Conservation (phyloP, 2,329 filamentous ascomycete species). For the Trichoderma breve region DNA sequence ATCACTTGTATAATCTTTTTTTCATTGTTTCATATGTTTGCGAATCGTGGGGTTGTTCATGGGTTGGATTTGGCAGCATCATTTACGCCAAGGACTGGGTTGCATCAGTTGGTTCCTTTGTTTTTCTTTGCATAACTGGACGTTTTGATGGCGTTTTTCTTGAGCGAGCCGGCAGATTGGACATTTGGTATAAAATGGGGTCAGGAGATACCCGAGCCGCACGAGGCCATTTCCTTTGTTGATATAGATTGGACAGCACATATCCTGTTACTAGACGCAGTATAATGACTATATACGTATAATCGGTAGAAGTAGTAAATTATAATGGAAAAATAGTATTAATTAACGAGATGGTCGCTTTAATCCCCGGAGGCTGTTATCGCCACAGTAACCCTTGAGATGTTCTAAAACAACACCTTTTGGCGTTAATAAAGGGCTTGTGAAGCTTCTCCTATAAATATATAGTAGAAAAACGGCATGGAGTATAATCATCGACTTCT, state of each 20-base stretch:
- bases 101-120: background rate
- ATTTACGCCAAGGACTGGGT: background rate
- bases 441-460: background rate
- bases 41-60: background rate
- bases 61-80: background rate
- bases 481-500: background rate
- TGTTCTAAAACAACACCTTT: no score
- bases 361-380: background rate
- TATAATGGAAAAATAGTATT: background rate
- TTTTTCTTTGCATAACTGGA: conserved; percentile 9
- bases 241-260: conserved; percentile 15
- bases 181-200: background rate
- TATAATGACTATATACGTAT: conserved; percentile 3
- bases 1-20: background rate
- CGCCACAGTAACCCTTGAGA: no score
- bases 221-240: conserved; percentile 23
- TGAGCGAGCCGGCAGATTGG: conserved; percentile 6
- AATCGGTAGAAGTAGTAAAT: conserved; percentile 5
- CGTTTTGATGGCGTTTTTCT: conserved; percentile 12
- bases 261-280: conserved; percentile 7
- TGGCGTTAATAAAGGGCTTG: no score
- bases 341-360: background rate
- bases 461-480: background rate
- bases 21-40: background rate
- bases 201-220: conserved; percentile 25